A percentile compares a stretch with the other conserved stretches of the same genome.
These are phyloP conservation scores for Mucor piriformis DNA, from an alignment of 371 early-diverging fungal species.

Conservation along the genomic window DNA sequence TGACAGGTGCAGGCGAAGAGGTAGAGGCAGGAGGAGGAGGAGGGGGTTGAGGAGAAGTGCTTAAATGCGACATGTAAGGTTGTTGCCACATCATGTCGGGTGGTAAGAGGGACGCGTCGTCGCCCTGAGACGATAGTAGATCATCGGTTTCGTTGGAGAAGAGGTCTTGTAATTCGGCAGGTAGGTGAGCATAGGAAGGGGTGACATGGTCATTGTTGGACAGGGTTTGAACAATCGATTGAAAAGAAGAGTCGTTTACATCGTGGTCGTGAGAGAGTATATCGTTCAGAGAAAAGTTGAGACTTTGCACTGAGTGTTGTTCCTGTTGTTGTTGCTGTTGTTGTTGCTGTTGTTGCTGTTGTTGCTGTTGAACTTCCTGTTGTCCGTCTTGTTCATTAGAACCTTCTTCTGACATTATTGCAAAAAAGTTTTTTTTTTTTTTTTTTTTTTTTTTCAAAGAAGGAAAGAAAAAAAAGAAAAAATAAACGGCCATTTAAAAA, in stretches of 20 bases:
- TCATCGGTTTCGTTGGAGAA: slow-evolving; percentile 41
- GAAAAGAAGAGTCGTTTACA: slow-evolving; percentile 42
- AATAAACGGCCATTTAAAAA: neutral
- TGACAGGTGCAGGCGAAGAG: neutral
- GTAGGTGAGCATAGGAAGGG: slow-evolving; percentile 37
- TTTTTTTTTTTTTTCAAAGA: neutral
- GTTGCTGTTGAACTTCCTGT: no score
- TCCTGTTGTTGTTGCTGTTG: slow-evolving; percentile 7
- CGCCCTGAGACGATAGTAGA: slow-evolving; percentile 25
- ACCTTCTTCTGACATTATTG: slow-evolving; percentile 8
- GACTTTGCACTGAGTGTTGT: slow-evolving; percentile 14
- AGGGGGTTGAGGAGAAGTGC: slow-evolving; percentile 2
- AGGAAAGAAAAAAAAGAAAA: no score
- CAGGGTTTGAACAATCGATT: slow-evolving; percentile 37
- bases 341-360: neutral
- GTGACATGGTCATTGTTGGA: slow-evolving; percentile 19
- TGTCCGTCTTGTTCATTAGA: slow-evolving; percentile 1
- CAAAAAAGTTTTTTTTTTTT: neutral
- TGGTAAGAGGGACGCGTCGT: slow-evolving; percentile 20
- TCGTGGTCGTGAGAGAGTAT: slow-evolving; percentile 32
- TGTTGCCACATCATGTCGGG: slow-evolving; percentile 13
- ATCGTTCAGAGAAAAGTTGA: slow-evolving; percentile 41
- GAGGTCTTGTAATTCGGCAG: slow-evolving; percentile 45
- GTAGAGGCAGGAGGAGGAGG: neutral
- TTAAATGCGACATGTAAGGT: slow-evolving; percentile 21